Conservation (phyloP, 106 monocot species). For the Ottelia alismoides region DNA sequence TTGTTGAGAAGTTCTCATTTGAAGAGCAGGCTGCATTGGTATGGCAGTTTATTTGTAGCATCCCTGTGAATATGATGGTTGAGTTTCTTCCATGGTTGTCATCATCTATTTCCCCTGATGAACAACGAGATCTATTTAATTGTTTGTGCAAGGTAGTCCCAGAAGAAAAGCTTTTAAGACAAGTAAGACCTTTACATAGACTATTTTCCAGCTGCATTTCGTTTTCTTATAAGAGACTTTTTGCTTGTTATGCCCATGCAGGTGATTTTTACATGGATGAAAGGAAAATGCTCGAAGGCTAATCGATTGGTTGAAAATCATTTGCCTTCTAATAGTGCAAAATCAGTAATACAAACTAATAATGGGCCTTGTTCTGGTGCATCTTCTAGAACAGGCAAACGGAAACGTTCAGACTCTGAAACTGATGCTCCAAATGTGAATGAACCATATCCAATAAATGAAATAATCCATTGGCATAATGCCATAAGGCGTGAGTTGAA, state of each 20-base stretch:
- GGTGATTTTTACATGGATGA: slow-evolving; percentile 95
- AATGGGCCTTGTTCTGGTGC: slow-evolving; percentile 20
- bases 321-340: not conserved
- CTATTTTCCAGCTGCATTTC: no score
- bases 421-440: slow-evolving; percentile 8
- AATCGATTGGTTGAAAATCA: slow-evolving; percentile 3
- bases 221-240: no score
- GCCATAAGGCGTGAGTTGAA: slow-evolving; percentile 78
- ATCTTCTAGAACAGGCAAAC: slow-evolving; percentile 43
- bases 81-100: slow-evolving; percentile 93
- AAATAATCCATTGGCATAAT: slow-evolving; percentile 94
- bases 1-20: slow-evolving; percentile 86
- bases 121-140: slow-evolving; percentile 65
- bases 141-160: slow-evolving; percentile 84
- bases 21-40: slow-evolving; percentile 90
- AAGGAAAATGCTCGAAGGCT: slow-evolving; percentile 25
- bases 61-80: slow-evolving; percentile 91
- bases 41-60: slow-evolving; percentile 97
- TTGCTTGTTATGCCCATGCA: no score
- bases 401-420: slow-evolving; percentile 39
- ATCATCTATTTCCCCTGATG: slow-evolving; percentile 69
- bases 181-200: slow-evolving; percentile 32
- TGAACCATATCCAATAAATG: slow-evolving; percentile 66
- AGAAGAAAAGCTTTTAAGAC: slow-evolving; percentile 81
- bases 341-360: slow-evolving; percentile 8